Evolutionary conservation across 2,329 filamentous ascomycete genomes (phyloP), one percentile per base, ranked within the genome.

Genomic region (Phialophora tarda): DNA sequence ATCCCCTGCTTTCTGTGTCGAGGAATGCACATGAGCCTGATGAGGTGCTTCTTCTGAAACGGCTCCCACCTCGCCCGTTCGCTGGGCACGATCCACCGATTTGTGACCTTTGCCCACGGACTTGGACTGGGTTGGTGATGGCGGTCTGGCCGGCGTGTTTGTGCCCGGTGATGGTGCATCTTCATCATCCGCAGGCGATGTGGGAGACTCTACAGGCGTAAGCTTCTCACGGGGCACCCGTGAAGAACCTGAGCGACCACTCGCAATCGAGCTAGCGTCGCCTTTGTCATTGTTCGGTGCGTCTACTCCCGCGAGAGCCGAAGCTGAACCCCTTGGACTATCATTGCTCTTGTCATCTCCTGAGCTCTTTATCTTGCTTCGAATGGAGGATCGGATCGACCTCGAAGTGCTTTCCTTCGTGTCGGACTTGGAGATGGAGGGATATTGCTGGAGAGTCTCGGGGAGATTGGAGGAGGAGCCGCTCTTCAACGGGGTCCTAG

Each of bases 1-100:
- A 76, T 95, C 90, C 59, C 92, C 92, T 0, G 93, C 91, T 71
- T 90, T 87, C 73, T 89, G 88, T 77, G 75, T 87, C 79, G 72
- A 84, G 77, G 78, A 83, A 82, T 76, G 86, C 77, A 77, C 81
- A 61, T 80, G 81, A 53, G 79, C 87, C 38, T 89, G 90, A 11
- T 88, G 88, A 1, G 92, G 93, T 30, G 93, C 94, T 66, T 90
- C 89, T 75, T 98, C 95, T 14, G 94, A 98, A 23, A 99, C 93
- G 72, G 93, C 89, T 74, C 96, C 95, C 50, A 99, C 93, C 78
- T 99, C 95, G 63, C 94, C 93, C 58, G 88, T 91, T 61, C 90
- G 88, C 78, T 96, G 91, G 51, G 93, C 93, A 55, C 90, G 90
- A 75, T 86, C 86, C 51, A 97, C 88, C 77, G 93, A 89, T 74